Base-by-base conservation (phyloP, 108 stramenopile genomes). In the Fragilaria radians region DNA sequence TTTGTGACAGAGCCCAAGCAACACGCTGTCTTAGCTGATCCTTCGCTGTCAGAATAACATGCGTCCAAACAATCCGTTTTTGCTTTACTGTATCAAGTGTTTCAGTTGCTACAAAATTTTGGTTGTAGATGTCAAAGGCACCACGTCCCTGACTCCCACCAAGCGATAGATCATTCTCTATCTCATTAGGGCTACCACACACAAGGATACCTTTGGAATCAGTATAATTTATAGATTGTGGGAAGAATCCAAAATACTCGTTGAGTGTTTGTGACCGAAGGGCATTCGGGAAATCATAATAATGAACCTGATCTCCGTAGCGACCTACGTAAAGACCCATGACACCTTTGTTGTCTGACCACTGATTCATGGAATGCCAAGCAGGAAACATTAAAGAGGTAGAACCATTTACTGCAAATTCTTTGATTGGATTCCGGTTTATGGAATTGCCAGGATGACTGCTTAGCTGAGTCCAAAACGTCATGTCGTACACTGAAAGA, bases 401-500 rank as follows among this genome's bases (percentile, higher is more conserved):
- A 5, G 42, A 32, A 1, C 52, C 59, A 48, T n/a, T 25, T 24
- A 2, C 3, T 9, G 59, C 66, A 18, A 25, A 57, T 45, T 65
- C 25, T 9, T 26, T n/a, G 46, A 61, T 61, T 5, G 30, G 26
- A 14, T 60, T 2, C 19, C 50, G 2, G 50, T 11, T 32, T 51
- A 14, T 14, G 36, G 36, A 42, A 32, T 47, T 60, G 36, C 67
- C 67, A 3, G 67, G 62, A 49, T 74, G 73, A 28, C 18, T 22
- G 23, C 26, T 45, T 29, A 52, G 24, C 21, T 48, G n/a, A 17
- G 28, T 51, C 76, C 76, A 85, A 32, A 62, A 66, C 11, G 78
- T 79, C 21, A 81, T 66, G 42, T 85, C 84, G 45, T 80, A 85
- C 45, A 85, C 75, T 53, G 74, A 70, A 28, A 57, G 57, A 46